phyloP scores from a whole-genome alignment of 2,329 filamentous ascomycete genomes.

The Polytolypa hystricis region DNA sequence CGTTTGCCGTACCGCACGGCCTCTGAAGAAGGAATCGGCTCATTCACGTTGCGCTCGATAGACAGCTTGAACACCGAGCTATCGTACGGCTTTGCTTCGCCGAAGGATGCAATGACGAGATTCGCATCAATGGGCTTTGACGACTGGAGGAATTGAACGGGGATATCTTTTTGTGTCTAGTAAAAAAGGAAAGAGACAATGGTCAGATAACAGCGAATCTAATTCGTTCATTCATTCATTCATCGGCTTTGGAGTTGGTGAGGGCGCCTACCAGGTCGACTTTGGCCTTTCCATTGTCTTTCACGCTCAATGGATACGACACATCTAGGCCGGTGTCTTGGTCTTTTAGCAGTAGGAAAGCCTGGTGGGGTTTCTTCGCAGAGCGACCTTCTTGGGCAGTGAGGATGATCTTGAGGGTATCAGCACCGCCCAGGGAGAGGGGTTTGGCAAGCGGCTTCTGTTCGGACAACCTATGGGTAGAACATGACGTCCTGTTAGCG shows the following conservation, averaged over 20 bases:
- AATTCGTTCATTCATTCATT: conserved; percentile 4
- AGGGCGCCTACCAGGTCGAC: conserved; percentile 69
- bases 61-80: conserved; percentile 62
- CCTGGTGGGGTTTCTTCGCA: conserved; percentile 81
- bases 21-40: conserved; percentile 50
- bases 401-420: conserved; percentile 70
- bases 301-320: conserved; percentile 71
- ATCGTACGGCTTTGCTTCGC: conserved; percentile 56
- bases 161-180: conserved; percentile 81
- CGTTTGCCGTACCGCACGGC: conserved; percentile 75
- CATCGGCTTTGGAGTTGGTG: conserved; percentile 11
- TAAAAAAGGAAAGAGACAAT: conserved; percentile 5
- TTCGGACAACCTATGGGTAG: conserved; percentile 43
- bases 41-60: conserved; percentile 52
- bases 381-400: conserved; percentile 70
- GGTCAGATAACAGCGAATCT: not conserved
- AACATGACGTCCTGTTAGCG: not conserved
- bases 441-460: conserved; percentile 51
- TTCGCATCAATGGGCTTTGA: conserved; percentile 62
- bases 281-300: conserved; percentile 77
- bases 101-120: conserved; percentile 78
- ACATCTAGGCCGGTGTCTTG: conserved; percentile 66
- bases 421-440: conserved; percentile 54
- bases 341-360: conserved; percentile 76
- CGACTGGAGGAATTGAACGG: conserved; percentile 63